Evolutionary conservation across 805 yeast species (phyloP).

Genomic region (Cyberlindnera saturnus): DNA sequence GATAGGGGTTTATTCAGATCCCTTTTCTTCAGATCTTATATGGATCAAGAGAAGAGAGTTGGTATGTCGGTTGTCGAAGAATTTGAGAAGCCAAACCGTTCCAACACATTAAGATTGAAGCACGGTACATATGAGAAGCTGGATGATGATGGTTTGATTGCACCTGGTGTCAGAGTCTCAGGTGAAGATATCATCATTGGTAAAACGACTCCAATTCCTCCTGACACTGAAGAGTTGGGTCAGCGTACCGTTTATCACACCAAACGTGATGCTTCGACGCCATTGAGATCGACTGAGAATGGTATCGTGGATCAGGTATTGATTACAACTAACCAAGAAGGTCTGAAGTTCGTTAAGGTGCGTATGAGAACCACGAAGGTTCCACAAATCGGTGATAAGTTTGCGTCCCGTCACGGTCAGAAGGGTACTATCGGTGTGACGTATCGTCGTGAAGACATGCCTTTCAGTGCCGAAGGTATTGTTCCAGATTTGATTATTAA

Average conservation of each 20-base stretch:
- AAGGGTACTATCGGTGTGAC: conserved; percentile 99
- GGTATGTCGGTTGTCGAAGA: conserved; percentile 99
- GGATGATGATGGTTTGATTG: conserved; percentile 96
- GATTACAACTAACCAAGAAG: conserved; percentile 96
- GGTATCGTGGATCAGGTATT: conserved; percentile 98
- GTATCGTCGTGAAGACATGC: conserved; percentile 98
- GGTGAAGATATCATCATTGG: conserved; percentile 99
- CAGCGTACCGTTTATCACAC: conserved; percentile 98
- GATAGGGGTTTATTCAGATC: conserved; percentile 96
- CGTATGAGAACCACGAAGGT: conserved; percentile 98
- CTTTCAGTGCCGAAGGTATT: conserved; percentile 90
- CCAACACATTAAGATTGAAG: conserved; percentile 90
- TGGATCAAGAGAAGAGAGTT: conserved; percentile 97
- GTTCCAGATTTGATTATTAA: conserved; percentile 97
- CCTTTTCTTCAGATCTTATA: conserved; percentile 90
- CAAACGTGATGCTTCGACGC: conserved; percentile 97
- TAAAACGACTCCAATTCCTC: conserved; percentile 98
- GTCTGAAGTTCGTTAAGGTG: conserved; percentile 93
- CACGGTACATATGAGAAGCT: conserved; percentile 97
- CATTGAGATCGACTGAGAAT: conserved; percentile 90
- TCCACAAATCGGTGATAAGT: conserved; percentile 99
- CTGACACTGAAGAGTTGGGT: conserved; percentile 97
- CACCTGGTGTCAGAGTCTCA: conserved; percentile 97
- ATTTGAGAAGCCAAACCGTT: conserved; percentile 93
- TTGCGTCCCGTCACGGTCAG: conserved; percentile 99